Base-by-base conservation (phyloP, 768 basidiomycete species). In the Jaapia argillacea region DNA sequence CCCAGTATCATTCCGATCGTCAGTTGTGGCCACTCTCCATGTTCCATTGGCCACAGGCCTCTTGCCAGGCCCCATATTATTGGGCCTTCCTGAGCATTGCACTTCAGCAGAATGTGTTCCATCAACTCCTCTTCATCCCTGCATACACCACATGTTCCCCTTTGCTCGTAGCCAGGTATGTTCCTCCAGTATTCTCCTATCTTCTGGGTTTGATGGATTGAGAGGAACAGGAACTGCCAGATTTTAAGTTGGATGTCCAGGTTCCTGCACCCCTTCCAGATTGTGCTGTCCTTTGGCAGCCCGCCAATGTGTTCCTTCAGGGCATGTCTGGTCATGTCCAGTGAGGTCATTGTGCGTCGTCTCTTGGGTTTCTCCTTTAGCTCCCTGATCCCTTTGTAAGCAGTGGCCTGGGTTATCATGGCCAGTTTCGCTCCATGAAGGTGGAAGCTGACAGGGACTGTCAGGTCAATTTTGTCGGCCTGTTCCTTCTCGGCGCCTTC, bases 321-420 rank as follows among this genome's bases (percentile, higher is more conserved):
- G 10, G 10, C 37, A 22, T 38, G 20, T 7, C 37, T 12, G 10
- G 37, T 38, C 20, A 7, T 38, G 37, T 38, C 37, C 7, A 38
- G 37, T 6, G 7, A 6, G 37, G 7, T 10, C 21, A 38, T 21
- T 10, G 37, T 21, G 28, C 28, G 28, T 33, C 10, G 28, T 10
- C 10, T 33, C 28, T 10, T 16, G 1, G 52, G 45, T n/a, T 25
- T 24, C 16, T 10, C 28, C 10, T 16, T 10, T 16, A 10, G 10
- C 28, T 10, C 28, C 10, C 21, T 7, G 13, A 22, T 7, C 22
- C 37, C 37, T 21, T 21, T 7, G 37, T 38, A 22, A 22, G 37
- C 37, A 54, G 55, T 0, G 47, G 49, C 4, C 37, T 56, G 56
- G 2, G 57, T 55, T 25, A 57, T 42, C 1, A 23, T 26, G 0